phyloP scores from a whole-genome alignment of 192 early-diverging fungal species.

The Coemansia pectinata region DNA sequence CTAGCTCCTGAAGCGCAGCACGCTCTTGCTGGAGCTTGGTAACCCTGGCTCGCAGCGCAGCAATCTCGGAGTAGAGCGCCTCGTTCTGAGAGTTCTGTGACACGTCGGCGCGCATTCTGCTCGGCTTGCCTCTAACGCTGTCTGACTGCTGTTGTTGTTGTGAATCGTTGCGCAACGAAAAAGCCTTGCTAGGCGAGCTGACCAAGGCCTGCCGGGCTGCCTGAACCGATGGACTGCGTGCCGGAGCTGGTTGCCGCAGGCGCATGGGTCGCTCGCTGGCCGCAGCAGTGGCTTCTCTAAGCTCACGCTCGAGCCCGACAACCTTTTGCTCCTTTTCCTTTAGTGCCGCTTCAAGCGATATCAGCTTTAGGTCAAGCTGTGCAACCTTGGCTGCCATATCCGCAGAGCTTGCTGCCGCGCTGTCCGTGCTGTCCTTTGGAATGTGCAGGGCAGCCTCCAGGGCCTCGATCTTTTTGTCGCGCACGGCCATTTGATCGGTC shows the following conservation, averaged over 20 bases:
- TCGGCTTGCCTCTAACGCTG: conserved; percentile 1
- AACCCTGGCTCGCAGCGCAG: conserved; percentile 33
- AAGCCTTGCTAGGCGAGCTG: not conserved
- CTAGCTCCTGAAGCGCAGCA: conserved; percentile 42
- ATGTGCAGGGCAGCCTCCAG: conserved; percentile 33
- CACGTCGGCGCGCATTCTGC: conserved; percentile 4
- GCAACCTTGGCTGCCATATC: conserved; percentile 22
- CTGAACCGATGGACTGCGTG: conserved; percentile 9
- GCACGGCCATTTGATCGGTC: conserved; percentile 23
- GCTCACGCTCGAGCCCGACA: conserved; percentile 18
- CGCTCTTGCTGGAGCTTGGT: conserved; percentile 38
- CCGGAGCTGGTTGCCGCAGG: conserved; percentile 33
- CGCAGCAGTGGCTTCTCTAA: conserved; percentile 21
- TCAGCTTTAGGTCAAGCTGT: conserved; percentile 39
- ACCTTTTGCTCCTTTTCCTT: conserved; percentile 22
- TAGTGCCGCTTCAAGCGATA: conserved; percentile 27
- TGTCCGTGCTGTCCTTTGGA: conserved; percentile 9
- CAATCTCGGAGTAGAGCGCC: conserved; percentile 36
- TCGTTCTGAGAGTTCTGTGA: conserved; percentile 12
- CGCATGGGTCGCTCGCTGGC: conserved; percentile 51
- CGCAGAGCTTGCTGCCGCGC: not conserved
- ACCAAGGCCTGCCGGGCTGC: not conserved
- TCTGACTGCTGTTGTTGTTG: not conserved
- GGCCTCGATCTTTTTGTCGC: conserved; percentile 32
- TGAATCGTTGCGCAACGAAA: not conserved